Percentiles rank a stretch among this genome's conserved stretches.
Evolutionary conservation across 2,329 filamentous ascomycete species (phyloP).

Genomic region (Myotisia sp.): DNA sequence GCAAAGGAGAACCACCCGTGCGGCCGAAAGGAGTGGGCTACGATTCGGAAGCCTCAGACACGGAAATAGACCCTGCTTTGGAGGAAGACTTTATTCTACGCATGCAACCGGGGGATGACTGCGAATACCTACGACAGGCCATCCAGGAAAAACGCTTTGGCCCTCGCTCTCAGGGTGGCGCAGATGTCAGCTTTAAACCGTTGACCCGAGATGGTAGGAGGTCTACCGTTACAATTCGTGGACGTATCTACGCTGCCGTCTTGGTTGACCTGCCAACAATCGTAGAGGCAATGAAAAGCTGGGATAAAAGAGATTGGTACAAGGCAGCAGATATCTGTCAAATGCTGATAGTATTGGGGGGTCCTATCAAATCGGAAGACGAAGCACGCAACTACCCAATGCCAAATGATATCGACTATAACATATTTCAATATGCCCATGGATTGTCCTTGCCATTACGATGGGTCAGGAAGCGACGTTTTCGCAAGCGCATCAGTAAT

Average conservation of each 20-base stretch:
- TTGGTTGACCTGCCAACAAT: slow-evolving; percentile 77
- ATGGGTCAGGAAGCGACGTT: slow-evolving; percentile 66
- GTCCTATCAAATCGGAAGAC: slow-evolving; percentile 49
- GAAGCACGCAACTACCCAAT: slow-evolving; percentile 54
- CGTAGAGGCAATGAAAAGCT: slow-evolving; percentile 83
- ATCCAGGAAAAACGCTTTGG: slow-evolving; percentile 69
- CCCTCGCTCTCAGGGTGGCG: slow-evolving; percentile 48
- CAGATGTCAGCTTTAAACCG: slow-evolving; percentile 69
- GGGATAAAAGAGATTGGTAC: slow-evolving; percentile 76
- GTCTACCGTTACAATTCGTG: slow-evolving; percentile 56
- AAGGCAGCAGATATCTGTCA: slow-evolving; percentile 81
- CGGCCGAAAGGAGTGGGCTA: slow-evolving; percentile 76
- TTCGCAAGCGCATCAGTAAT: slow-evolving; percentile 67
- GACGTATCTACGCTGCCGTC: slow-evolving; percentile 58
- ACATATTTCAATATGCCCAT: slow-evolving; percentile 62
- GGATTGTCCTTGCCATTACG: slow-evolving; percentile 80
- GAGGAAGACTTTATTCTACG: slow-evolving; percentile 83
- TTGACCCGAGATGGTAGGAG: slow-evolving; percentile 54
- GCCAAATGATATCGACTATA: slow-evolving; percentile 53
- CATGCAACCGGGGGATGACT: slow-evolving; percentile 74
- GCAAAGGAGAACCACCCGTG: slow-evolving; percentile 52
- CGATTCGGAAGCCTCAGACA: slow-evolving; percentile 88
- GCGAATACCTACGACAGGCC: slow-evolving; percentile 63
- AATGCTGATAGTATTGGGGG: slow-evolving; percentile 68
- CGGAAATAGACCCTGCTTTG: slow-evolving; percentile 71